Evolutionary conservation across 23 red algal genomes (phyloP).

Genomic region (Gracilaria domingensis): DNA sequence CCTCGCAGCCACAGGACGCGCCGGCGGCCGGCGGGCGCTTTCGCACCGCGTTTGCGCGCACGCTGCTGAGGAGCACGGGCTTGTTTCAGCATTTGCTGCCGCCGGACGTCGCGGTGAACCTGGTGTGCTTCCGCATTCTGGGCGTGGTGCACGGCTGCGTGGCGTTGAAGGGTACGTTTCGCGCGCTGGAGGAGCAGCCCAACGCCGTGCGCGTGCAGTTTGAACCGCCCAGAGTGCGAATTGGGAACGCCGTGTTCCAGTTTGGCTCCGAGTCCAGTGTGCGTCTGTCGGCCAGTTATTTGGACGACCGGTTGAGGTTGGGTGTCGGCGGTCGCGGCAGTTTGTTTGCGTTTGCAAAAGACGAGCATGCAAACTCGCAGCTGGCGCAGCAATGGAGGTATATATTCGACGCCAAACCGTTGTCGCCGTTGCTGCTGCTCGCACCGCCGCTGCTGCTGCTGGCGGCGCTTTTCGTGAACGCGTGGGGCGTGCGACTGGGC

Average conservation of each 20-base stretch:
- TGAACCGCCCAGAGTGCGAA: not conserved
- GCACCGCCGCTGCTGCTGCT: not conserved
- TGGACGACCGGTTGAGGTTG: constrained; percentile 44
- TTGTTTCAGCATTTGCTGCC: constrained; percentile 60
- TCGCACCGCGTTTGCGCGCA: constrained; percentile 4
- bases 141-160: not conserved
- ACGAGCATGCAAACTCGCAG: not conserved
- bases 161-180: constrained; percentile 1
- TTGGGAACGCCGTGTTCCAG: constrained; percentile 39
- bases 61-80: not conserved
- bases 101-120: constrained; percentile 45
- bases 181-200: not conserved
- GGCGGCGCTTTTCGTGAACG: not conserved
- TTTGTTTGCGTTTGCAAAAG: constrained; percentile 42
- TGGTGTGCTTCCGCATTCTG: constrained; percentile 59
- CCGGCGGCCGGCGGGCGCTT: constrained; percentile 43
- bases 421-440: constrained; percentile 9
- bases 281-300: not conserved
- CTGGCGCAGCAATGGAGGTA: constrained; percentile 43
- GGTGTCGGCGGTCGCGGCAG: constrained; percentile 35
- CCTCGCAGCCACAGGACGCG: not conserved
- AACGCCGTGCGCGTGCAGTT: constrained; percentile 23
- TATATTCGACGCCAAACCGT: constrained; percentile 27
- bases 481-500: not conserved
- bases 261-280: constrained; percentile 14